Percentiles rank a stretch among this genome's conserved stretches.
These are phyloP conservation scores for Acanthamoeba culbertsoni DNA, from an alignment of 208 protist genomes.

Conservation along the genomic window DNA sequence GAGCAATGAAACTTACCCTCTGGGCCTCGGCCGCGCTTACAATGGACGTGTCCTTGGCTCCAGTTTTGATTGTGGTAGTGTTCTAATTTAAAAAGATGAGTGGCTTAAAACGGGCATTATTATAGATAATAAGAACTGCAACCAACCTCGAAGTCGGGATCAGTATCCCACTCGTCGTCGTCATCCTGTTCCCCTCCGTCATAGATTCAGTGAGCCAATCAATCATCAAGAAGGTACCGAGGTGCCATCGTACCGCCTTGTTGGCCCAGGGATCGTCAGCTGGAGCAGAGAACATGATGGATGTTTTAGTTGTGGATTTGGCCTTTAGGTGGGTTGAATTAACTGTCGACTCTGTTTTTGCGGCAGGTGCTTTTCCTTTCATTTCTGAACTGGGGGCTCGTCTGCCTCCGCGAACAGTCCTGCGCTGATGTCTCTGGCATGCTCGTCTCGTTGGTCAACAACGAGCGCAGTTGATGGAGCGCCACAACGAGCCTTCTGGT, in stretches of 20 bases:
- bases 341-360: no score
- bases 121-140: background rate
- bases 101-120: background rate
- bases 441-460: no score
- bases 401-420: no score
- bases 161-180: slow-evolving; percentile 22
- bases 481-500: no score
- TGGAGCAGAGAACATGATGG: background rate
- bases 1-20: background rate
- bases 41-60: background rate
- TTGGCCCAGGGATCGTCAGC: slow-evolving; percentile 23
- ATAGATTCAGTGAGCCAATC: background rate
- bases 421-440: no score
- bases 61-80: background rate
- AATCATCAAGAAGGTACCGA: background rate
- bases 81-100: background rate
- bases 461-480: no score
- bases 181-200: background rate
- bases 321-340: no score
- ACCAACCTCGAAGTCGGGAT: slow-evolving; percentile 28
- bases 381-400: no score
- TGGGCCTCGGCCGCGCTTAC: background rate
- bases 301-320: background rate
- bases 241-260: background rate
- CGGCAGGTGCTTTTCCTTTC: no score